Evolutionary conservation across 768 basidiomycete species (phyloP).

Genomic region (Boletus sensibilis): DNA sequence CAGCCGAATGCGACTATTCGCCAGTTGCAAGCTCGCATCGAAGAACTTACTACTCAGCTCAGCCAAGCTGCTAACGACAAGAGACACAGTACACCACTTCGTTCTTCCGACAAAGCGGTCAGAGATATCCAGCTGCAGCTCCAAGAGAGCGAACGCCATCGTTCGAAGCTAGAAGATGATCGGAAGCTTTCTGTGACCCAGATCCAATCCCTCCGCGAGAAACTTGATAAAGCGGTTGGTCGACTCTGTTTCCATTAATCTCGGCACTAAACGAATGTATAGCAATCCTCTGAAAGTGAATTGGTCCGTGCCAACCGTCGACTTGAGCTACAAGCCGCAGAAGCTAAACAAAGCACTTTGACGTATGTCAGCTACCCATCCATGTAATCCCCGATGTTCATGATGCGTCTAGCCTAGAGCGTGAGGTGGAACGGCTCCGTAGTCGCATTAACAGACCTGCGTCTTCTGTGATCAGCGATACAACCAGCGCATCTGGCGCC

Average conservation of each 20-base stretch:
- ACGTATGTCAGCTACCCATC: constrained; percentile 44
- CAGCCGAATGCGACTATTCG: constrained; percentile 54
- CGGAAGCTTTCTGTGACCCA: constrained; percentile 58
- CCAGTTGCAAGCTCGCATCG: constrained; percentile 66
- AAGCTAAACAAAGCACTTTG: constrained; percentile 68
- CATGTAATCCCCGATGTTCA: constrained; percentile 1
- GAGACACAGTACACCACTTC: constrained; percentile 32
- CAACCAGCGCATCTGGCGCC: constrained; percentile 15
- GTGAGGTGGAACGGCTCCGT: constrained; percentile 68
- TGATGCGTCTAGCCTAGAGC: constrained; percentile 47
- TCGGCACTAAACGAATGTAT: constrained; percentile 9
- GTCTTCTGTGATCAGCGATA: constrained; percentile 35
- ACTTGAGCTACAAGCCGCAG: constrained; percentile 72
- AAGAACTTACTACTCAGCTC: constrained; percentile 58
- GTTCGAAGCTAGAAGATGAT: constrained; percentile 64
- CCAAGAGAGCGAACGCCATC: constrained; percentile 61
- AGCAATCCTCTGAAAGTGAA: constrained; percentile 73
- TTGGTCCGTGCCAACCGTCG: constrained; percentile 70
- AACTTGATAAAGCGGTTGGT: constrained; percentile 63
- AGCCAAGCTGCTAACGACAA: constrained; percentile 44
- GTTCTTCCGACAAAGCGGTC: constrained; percentile 45
- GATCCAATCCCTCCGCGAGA: constrained; percentile 52
- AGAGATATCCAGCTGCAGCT: constrained; percentile 55
- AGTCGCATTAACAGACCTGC: constrained; percentile 61
- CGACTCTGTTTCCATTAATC: neutral